Evolutionary conservation across 192 early-diverging fungal species (phyloP).

Genomic region (Geranomyces variabilis): DNA sequence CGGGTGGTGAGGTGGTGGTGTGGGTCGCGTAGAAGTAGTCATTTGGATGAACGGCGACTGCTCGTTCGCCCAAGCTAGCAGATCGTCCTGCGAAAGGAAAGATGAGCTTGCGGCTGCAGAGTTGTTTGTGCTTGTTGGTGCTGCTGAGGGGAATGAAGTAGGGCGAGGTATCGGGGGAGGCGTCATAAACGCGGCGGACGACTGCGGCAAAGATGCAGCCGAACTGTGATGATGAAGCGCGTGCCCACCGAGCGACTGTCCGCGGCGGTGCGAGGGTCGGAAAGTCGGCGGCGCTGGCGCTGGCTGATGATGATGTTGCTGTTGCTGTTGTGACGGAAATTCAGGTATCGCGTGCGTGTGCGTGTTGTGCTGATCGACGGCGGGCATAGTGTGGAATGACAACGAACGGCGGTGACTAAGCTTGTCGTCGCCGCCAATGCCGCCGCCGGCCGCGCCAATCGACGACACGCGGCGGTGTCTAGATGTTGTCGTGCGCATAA

Average conservation of each 20-base stretch:
- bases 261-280: conserved; percentile 17
- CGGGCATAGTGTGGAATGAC: conserved; percentile 4
- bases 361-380: conserved; percentile 7
- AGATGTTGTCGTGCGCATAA: conserved; percentile 22
- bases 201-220: too few species aligned
- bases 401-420: conserved; percentile 19
- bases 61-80: too few species aligned
- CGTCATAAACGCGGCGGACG: too few species aligned
- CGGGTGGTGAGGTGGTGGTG: background rate
- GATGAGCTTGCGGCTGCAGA: too few species aligned
- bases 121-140: too few species aligned
- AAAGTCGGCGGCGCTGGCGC: background rate
- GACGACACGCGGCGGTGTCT: conserved; percentile 31
- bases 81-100: too few species aligned
- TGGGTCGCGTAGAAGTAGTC: too few species aligned
- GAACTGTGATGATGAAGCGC: too few species aligned
- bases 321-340: background rate
- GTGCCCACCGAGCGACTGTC: conserved; percentile 22
- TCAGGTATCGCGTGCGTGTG: background rate
- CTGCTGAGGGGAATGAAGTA: too few species aligned
- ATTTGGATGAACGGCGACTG: too few species aligned
- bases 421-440: background rate
- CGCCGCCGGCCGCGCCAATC: conserved; percentile 10
- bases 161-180: too few species aligned
- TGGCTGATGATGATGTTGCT: background rate